Conservation (phyloP, 352 stramenopile species). For the Phytophthora niederhauseri region DNA sequence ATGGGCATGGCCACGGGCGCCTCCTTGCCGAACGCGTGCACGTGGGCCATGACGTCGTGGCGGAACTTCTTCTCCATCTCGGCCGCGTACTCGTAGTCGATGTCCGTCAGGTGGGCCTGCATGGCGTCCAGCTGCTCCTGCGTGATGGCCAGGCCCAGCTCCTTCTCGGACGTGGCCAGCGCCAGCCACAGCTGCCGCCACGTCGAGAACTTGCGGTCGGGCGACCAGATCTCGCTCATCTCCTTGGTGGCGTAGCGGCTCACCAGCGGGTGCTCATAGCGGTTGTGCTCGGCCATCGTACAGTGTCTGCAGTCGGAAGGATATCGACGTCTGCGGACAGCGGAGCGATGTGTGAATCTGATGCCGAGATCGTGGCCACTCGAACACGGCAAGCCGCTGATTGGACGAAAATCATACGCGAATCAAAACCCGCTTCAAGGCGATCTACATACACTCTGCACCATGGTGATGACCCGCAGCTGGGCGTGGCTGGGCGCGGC, state of each 20-base stretch:
- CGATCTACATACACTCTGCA: no score
- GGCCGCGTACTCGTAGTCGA: slow-evolving; percentile 98
- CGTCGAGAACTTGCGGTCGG: slow-evolving; percentile 99
- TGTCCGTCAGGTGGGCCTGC: slow-evolving; percentile 95
- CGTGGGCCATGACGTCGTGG: slow-evolving; percentile 99
- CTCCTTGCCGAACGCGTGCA: slow-evolving; percentile 98
- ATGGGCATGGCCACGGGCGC: slow-evolving; percentile 97
- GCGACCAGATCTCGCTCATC: slow-evolving; percentile 99
- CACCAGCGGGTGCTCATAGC: slow-evolving; percentile 92
- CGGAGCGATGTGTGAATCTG: not conserved
- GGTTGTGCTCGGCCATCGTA: slow-evolving; percentile 59
- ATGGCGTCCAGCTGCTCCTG: slow-evolving; percentile 98
- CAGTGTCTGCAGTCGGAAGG: not conserved
- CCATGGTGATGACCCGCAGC: not conserved
- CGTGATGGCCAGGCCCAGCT: slow-evolving; percentile 97
- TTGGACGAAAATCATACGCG: not conserved
- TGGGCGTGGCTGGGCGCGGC: not conserved
- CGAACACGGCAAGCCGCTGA: slow-evolving; percentile 9
- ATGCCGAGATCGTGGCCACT: not conserved
- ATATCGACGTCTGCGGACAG: not conserved
- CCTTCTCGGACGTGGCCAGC: slow-evolving; percentile 96
- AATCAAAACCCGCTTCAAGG: not conserved
- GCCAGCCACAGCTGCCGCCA: slow-evolving; percentile 99
- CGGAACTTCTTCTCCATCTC: slow-evolving; percentile 99
- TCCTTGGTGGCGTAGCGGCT: slow-evolving; percentile 98